phyloP scores from a whole-genome alignment of 1,284 basidiomycete species.

The Neonothopanus nambi region DNA sequence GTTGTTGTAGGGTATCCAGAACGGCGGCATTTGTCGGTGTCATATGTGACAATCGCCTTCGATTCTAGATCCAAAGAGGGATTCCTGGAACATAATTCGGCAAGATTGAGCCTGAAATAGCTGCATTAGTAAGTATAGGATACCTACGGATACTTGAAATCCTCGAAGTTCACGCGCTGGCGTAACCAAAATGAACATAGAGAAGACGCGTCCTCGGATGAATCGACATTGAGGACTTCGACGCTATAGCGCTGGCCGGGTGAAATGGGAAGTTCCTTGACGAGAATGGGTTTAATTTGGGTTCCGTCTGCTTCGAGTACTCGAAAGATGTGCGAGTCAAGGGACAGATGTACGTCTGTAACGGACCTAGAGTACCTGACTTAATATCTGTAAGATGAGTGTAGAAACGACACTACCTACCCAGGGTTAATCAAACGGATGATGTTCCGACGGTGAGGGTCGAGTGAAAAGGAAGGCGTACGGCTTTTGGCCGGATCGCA shows the following conservation, averaged over 20 bases:
- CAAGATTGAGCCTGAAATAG: not conserved
- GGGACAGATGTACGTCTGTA: conserved; percentile 9
- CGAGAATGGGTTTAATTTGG: conserved; percentile 1
- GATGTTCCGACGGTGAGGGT: conserved; percentile 7
- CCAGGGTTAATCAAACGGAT: conserved; percentile 10
- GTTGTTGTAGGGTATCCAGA: not conserved
- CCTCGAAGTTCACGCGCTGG: conserved; percentile 8
- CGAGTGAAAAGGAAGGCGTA: not conserved
- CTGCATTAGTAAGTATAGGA: not conserved
- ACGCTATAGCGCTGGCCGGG: conserved; percentile 10
- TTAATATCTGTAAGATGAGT: not conserved
- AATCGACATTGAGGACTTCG: not conserved
- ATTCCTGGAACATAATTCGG: not conserved
- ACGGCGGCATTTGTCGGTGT: not conserved
- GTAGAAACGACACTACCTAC: not conserved
- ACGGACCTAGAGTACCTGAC: not conserved
- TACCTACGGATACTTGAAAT: conserved; percentile 12
- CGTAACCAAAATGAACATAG: conserved; percentile 8
- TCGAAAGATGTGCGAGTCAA: conserved; percentile 10
- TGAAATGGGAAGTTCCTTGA: conserved; percentile 9
- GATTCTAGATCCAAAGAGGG: conserved; percentile 9
- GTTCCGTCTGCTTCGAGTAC: conserved; percentile 14
- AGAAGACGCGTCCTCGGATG: not conserved
- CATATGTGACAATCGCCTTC: conserved; percentile 8
- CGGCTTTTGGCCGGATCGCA: conserved; percentile 7